Base-by-base conservation (phyloP, 2,329 filamentous ascomycete species). In the Aspergillus sp. region DNA sequence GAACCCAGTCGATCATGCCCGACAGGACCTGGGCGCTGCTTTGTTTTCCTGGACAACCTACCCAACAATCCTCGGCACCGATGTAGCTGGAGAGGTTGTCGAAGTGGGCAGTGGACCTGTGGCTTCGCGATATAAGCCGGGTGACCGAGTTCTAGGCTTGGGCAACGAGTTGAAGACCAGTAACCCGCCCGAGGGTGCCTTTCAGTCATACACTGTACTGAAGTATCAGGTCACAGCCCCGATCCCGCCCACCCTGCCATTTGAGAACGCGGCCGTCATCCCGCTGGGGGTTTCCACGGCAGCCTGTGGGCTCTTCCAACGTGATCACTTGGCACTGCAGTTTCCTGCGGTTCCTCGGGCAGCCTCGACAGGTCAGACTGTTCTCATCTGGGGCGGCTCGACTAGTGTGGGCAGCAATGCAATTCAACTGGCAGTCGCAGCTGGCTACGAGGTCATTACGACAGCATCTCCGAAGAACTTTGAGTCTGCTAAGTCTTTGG, bases 311-410 rank as follows among this genome's bases (percentile, higher is more conserved):
- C 10, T 43, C 6, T 7, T 70, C 57, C 46, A 50, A 51, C 28
- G 43, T 39, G 29, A 52, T 62, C 12, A 36, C 3, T 46, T 62
- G 8, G 52, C 48, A 7, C 49, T 62, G 1, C 61, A 62, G 4
- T 51, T 52, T 40, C 60, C 51, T 28, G 50, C 45, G 5, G 44
- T 48, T 9, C 9, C 33, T 19, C n/a, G 30, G 0, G 55, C 62
- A 34, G 42, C 29, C 1, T 62, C 41, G 35, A 39, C 32, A 3
- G 47, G 44, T 4, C 56, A 57, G 33, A 54, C 42, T 6, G n/a
- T 75, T 9, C 48, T 74, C 33, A 53, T 75, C 27, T 74, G 70
- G 64, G 73, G 71, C 28, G 78, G 76, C 0, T 68, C 72, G 2
- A 70, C 71, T 0, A 66, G 64, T 19, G 73, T 76, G 2, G 75